These are phyloP conservation scores for Quercus tomentella DNA, from an alignment of 331 rosid species.

Conservation along the genomic window DNA sequence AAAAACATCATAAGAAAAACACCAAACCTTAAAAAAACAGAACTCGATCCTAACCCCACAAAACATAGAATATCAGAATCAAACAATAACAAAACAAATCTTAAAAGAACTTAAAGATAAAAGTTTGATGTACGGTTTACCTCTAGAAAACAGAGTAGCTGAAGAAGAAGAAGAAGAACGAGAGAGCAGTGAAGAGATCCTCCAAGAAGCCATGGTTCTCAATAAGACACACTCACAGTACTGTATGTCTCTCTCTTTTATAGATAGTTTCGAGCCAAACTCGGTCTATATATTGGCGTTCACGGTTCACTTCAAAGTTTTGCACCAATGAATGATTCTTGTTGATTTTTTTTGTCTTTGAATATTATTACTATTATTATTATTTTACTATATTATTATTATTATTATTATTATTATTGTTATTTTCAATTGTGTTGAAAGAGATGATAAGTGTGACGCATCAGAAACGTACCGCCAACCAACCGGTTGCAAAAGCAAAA, in stretches of 20 bases:
- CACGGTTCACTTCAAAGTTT: too few species aligned
- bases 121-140: conserved; percentile 14
- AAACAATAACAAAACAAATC: not conserved
- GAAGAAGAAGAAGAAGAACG: conserved; percentile 50
- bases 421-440: too few species aligned
- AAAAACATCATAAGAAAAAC: not conserved
- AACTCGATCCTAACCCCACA: not conserved
- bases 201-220: conserved; percentile 52
- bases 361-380: too few species aligned
- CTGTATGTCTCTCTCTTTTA: not conserved
- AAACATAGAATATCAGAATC: not conserved
- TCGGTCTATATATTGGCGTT: not conserved
- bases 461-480: not conserved
- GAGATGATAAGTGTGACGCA: not conserved
- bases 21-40: not conserved
- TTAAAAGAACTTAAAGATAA: too few species aligned
- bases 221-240: not conserved
- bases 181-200: conserved; percentile 50
- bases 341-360: too few species aligned
- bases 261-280: not conserved
- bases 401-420: too few species aligned
- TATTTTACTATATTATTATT: too few species aligned
- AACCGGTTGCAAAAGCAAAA: not conserved
- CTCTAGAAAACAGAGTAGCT: conserved; percentile 40
- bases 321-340: too few species aligned